These are phyloP conservation scores for Pythium folliculosum DNA, from an alignment of 352 stramenopile species.

Conservation along the genomic window DNA sequence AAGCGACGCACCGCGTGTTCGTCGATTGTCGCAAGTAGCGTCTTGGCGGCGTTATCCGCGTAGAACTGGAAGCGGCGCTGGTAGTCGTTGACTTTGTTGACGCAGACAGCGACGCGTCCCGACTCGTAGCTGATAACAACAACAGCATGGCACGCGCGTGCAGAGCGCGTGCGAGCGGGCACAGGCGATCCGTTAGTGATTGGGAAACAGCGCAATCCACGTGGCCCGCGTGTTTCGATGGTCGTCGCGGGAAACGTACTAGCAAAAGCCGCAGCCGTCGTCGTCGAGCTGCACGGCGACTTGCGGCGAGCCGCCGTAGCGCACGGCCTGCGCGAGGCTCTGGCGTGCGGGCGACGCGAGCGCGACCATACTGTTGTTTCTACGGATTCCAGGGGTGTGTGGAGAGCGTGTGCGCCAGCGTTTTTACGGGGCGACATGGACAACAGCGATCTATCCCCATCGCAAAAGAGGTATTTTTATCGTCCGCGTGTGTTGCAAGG, in stretches of 20 bases:
- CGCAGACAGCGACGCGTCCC: conserved; percentile 62
- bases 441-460: not conserved
- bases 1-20: conserved; percentile 56
- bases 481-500: too few species aligned
- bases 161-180: too few species aligned
- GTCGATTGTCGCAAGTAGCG: conserved; percentile 60
- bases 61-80: conserved; percentile 72
- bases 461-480: not conserved
- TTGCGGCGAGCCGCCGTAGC: conserved; percentile 43
- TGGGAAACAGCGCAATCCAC: not conserved
- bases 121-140: conserved; percentile 50
- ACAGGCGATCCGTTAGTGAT: too few species aligned
- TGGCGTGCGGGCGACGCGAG: not conserved
- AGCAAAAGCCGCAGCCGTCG: conserved; percentile 70
- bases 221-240: not conserved
- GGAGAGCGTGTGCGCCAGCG: too few species aligned
- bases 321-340: conserved; percentile 23
- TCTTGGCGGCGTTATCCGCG: conserved; percentile 58
- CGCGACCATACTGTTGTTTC: conserved; percentile 6
- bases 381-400: not conserved
- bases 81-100: conserved; percentile 72
- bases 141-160: not conserved
- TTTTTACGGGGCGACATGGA: too few species aligned
- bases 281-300: conserved; percentile 57
- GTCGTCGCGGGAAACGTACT: conserved; percentile 35